Evolutionary conservation across 306 rosid species (phyloP).

Genomic region (Vicia villosa): DNA sequence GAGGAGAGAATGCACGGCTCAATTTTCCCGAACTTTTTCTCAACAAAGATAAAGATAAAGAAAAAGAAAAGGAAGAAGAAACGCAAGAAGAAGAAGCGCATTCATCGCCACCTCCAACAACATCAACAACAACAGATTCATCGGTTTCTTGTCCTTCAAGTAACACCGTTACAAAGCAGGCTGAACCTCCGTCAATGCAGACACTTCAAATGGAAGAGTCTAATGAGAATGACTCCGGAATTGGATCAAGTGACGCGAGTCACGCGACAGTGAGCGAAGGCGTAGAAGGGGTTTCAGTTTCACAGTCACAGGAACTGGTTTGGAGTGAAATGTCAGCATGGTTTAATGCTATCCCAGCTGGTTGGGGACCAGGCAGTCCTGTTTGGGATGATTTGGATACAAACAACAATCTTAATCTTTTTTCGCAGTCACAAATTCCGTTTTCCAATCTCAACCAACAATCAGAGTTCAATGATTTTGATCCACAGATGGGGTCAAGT

Average conservation of each 20-base stretch:
- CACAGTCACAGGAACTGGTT: conserved; percentile 64
- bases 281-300: conserved; percentile 20
- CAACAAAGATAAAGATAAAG: conserved; percentile 47
- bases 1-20: conserved; percentile 96
- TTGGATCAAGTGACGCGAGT: conserved; percentile 56
- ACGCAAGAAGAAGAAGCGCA: not conserved
- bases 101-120: conserved; percentile 29
- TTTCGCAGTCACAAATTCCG: conserved; percentile 55
- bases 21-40: conserved; percentile 82
- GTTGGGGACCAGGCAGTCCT: conserved; percentile 97
- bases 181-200: conserved; percentile 33
- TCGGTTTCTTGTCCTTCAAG: conserved; percentile 37
- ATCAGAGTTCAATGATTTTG: conserved; percentile 27
- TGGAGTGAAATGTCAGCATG: conserved; percentile 95
- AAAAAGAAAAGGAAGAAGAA: not conserved
- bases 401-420: conserved; percentile 46
- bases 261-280: conserved; percentile 47
- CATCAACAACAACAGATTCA: conserved; percentile 20
- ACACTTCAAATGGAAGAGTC: conserved; percentile 38
- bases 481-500: conserved; percentile 42
- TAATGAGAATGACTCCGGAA: conserved; percentile 52
- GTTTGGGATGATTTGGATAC: conserved; percentile 92
- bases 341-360: conserved; percentile 81
- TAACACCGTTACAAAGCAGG: conserved; percentile 28
- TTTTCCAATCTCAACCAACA: conserved; percentile 50